Percentiles rank a stretch among this genome's conserved stretches.
phyloP scores from a whole-genome alignment of 2,329 filamentous ascomycete species.

The Hymenoscyphus albidus region DNA sequence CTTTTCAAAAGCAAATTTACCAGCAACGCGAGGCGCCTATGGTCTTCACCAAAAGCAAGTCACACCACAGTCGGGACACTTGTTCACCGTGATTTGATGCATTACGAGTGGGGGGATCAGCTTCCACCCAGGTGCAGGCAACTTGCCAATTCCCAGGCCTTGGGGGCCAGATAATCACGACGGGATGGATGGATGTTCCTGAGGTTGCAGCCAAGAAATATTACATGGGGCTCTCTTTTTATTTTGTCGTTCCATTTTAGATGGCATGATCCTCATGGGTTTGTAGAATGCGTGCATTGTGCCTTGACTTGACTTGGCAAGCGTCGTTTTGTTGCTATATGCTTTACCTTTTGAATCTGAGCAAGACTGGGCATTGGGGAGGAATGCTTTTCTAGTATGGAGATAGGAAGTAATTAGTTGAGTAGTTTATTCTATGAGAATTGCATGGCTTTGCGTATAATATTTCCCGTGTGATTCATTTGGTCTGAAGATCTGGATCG shows the following conservation, averaged over 20 bases:
- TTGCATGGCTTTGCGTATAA: background rate
- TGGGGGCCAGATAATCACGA: conserved; percentile 10
- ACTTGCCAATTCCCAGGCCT: conserved; percentile 8
- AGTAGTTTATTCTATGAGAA: background rate
- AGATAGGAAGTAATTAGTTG: background rate
- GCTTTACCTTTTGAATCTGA: background rate
- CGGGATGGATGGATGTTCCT: conserved; percentile 11
- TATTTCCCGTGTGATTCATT: background rate
- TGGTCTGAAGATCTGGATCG: background rate
- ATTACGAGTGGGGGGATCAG: conserved; percentile 12
- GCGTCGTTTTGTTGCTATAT: background rate
- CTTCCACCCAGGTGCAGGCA: conserved; percentile 10
- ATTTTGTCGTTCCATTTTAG: background rate
- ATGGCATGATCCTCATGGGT: background rate
- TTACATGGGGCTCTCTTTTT: background rate
- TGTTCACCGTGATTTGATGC: conserved; percentile 9
- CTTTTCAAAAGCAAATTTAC: conserved; percentile 11
- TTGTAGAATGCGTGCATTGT: background rate
- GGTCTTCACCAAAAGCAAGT: conserved; percentile 11
- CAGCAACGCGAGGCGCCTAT: conserved; percentile 12
- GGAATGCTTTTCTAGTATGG: background rate
- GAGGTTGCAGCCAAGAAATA: background rate
- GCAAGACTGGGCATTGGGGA: background rate
- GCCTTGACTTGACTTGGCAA: background rate
- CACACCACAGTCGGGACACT: conserved; percentile 10